Base-by-base conservation (phyloP, 1,284 basidiomycete species). In the Phaffia rhodozyma region DNA sequence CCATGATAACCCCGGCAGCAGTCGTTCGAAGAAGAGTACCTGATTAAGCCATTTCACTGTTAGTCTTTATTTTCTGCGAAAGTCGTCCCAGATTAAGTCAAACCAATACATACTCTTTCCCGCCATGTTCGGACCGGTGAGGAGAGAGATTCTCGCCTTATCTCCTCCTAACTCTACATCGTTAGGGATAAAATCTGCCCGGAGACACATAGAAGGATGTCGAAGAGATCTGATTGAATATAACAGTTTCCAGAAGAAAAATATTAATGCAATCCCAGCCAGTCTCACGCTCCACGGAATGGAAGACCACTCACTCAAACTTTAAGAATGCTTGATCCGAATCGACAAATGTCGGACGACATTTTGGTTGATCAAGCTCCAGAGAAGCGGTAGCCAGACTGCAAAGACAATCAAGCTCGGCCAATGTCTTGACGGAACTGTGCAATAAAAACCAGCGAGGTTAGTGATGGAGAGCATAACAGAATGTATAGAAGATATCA, bases 71-170 rank as follows among this genome's bases (percentile, higher is more conserved):
- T 71, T 80, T 72, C 72, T 87, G 32, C 11, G 55, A 58, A 47
- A 61, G 38, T 30, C 16, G 23, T 55, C n/a, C 25, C 49, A 52
- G 21, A 5, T n/a, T 20, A 23, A n/a, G 30, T n/a, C 49, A 3
- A 51, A 30, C 30, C 30, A 2, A 9, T 27, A 64, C 58, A n/a
- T 47, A 62, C n/a, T 50, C 30, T 56, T 48, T 29, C 47, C 87
- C 86, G 85, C 86, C 89, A 91, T 90, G 72, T 92, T 97, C 21
- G 94, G 93, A 80, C 93, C 94, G 20, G 96, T 99, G 61, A 98
- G 77, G 65, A 98, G 77, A 6, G 89, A 86, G 70, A 96, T 86
- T 69, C 89, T 85, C 38, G 87, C 85, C 2, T 81, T 80, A 58
- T 83, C 80, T 5, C 84, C 84, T 30, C 96, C 96, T 27, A 99